These are phyloP conservation scores for Pleurotus citrinopileatus DNA, from an alignment of 768 basidiomycete genomes.

Conservation along the genomic window DNA sequence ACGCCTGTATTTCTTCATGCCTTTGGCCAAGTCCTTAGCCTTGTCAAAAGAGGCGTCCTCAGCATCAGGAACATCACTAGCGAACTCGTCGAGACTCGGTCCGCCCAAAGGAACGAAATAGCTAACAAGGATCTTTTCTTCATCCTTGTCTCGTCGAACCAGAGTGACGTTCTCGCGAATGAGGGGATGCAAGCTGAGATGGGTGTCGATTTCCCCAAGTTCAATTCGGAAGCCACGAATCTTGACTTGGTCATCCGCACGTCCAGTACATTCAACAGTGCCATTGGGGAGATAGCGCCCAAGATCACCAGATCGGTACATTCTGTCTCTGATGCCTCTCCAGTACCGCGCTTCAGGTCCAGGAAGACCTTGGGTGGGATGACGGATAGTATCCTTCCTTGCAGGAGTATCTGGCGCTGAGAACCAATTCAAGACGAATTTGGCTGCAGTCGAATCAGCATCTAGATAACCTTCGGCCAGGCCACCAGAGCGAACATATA, in stretches of 20 bases:
- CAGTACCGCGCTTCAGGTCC: conserved; percentile 80
- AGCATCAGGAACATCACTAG: conserved; percentile 59
- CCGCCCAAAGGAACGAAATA: conserved; percentile 92
- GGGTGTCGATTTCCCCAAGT: conserved; percentile 95
- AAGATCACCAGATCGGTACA: conserved; percentile 97
- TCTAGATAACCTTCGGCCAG: conserved; percentile 95
- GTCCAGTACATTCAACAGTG: conserved; percentile 92
- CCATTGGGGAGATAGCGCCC: conserved; percentile 93
- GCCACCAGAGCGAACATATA: conserved; percentile 96
- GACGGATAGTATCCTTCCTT: conserved; percentile 70
- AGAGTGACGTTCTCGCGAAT: conserved; percentile 98
- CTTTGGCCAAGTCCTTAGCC: conserved; percentile 57
- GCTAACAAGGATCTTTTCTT: conserved; percentile 97
- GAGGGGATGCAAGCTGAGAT: conserved; percentile 89
- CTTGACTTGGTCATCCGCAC: conserved; percentile 98
- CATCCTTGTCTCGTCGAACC: conserved; percentile 95
- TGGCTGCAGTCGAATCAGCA: conserved; percentile 75
- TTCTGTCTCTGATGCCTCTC: conserved; percentile 94
- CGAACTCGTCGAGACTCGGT: conserved; percentile 61
- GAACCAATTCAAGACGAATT: conserved; percentile 97
- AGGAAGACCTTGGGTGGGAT: conserved; percentile 52
- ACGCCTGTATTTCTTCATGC: conserved; percentile 80
- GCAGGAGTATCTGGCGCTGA: conserved; percentile 33
- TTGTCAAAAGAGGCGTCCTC: conserved; percentile 35
- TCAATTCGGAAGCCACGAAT: conserved; percentile 99